Evolutionary conservation across 257 asterid genomes (phyloP).

Genomic region (Primulina eburnea): DNA sequence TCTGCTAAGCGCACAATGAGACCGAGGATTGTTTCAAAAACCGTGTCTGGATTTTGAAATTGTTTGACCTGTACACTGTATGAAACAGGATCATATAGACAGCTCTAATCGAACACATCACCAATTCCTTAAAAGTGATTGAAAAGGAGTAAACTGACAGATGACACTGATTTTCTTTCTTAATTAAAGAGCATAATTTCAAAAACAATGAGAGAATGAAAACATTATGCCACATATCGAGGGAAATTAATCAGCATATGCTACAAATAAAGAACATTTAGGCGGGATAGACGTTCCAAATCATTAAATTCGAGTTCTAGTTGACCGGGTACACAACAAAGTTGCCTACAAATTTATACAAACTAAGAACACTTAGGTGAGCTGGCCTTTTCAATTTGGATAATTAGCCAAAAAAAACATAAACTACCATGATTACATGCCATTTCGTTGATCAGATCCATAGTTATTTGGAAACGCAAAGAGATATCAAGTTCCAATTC

Average conservation of each 20-base stretch:
- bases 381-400: too few species aligned
- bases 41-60: slow-evolving; percentile 69
- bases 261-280: slow-evolving; percentile 3
- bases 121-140: neutral
- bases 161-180: neutral
- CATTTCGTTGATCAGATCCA: too few species aligned
- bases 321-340: too few species aligned
- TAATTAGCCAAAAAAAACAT: too few species aligned
- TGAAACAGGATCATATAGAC: slow-evolving; percentile 14
- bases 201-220: neutral
- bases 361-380: too few species aligned
- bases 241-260: neutral
- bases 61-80: slow-evolving; percentile 90
- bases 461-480: too few species aligned
- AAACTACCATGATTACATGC: too few species aligned
- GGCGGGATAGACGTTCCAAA: neutral
- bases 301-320: neutral
- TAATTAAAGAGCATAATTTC: neutral
- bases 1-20: slow-evolving; percentile 88
- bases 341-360: too few species aligned
- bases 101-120: slow-evolving; percentile 21
- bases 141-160: neutral
- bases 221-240: neutral
- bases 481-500: too few species aligned
- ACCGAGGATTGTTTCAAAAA: slow-evolving; percentile 74